These are phyloP conservation scores for Sistotremastrum niveocremeum DNA, from an alignment of 768 basidiomycete species.

Conservation along the genomic window DNA sequence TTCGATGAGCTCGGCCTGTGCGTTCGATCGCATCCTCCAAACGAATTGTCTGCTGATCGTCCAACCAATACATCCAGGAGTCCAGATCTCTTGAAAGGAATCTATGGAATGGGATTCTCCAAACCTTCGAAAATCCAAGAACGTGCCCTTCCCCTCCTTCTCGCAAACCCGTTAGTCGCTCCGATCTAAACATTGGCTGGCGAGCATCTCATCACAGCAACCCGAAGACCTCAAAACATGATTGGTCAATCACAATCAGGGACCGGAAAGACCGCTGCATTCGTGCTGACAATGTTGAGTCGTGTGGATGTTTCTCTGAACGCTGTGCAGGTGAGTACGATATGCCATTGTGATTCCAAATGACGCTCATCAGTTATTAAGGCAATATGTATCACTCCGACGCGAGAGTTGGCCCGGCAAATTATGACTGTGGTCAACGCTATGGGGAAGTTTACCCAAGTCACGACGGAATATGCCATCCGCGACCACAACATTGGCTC, in stretches of 20 bases:
- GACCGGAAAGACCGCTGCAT: slow-evolving; percentile 97
- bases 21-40: slow-evolving; percentile 18
- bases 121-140: slow-evolving; percentile 99
- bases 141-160: slow-evolving; percentile 81
- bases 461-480: slow-evolving; percentile 93
- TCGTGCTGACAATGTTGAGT: slow-evolving; percentile 94
- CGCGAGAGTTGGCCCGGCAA: slow-evolving; percentile 91
- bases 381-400: slow-evolving; percentile 96
- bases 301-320: slow-evolving; percentile 75
- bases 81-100: slow-evolving; percentile 79
- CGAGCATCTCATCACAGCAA: neutral
- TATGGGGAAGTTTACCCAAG: slow-evolving; percentile 90
- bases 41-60: slow-evolving; percentile 2
- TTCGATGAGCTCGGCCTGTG: slow-evolving; percentile 95
- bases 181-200: neutral
- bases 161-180: slow-evolving; percentile 68
- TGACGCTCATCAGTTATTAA: slow-evolving; percentile 19
- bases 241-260: slow-evolving; percentile 99
- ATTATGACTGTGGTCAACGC: slow-evolving; percentile 89
- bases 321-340: slow-evolving; percentile 61
- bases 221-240: slow-evolving; percentile 84
- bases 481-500: slow-evolving; percentile 51
- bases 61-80: slow-evolving; percentile 33
- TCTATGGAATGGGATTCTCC: slow-evolving; percentile 91
- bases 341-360: neutral